Evolutionary conservation across 2,329 filamentous ascomycete species (phyloP), one percentile per base, ranked within the genome.

Genomic region (Colletotrichum gloeosporioides): DNA sequence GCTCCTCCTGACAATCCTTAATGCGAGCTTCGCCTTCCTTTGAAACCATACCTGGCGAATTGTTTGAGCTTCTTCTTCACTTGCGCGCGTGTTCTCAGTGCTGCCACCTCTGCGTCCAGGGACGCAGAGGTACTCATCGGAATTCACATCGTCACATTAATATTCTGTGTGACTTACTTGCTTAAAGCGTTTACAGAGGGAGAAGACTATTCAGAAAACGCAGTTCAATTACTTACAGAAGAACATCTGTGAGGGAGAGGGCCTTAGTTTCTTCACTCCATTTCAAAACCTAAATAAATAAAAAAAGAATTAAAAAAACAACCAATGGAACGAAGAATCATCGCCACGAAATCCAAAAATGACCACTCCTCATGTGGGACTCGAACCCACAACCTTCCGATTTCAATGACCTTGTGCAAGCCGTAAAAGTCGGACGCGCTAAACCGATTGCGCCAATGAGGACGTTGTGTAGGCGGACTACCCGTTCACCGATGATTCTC

Each of bases 331-430:
- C 22, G 22, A 22, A 59, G 12, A 29, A 59, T 57, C 22, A 29
- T 25, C 55, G 10, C 13, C 29, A 2, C 15, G 55, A n/a, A 16
- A 16, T 59, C 0, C 55, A 62, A 31, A 62, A 62, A n/a, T 25
- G 4, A 16, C 8, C 3, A 7, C 55, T 68, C 75, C 71, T 68
- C 71, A 77, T 75, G 66, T 69, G 75, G 66, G 75, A 69, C 66
- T 77, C 75, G 75, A 77, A 77, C 75, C 64, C 75, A 65, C 72
- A 77, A 72, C 75, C 75, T 75, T 77, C 68, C 66, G 75, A 77
- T 77, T n/a, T 22, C 36, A 22, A 7, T 10, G 12, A n/a, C 25
- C 9, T n/a, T 49, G 16, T 1, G 13, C 34, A 16, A 34, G 49
- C 22, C 8, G 6, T 77, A 77, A 77, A 77, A 77, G 75, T 77